Base-by-base conservation (phyloP, 164 flowering plant species). In the Kalanchoe fedtschenkoi region DNA sequence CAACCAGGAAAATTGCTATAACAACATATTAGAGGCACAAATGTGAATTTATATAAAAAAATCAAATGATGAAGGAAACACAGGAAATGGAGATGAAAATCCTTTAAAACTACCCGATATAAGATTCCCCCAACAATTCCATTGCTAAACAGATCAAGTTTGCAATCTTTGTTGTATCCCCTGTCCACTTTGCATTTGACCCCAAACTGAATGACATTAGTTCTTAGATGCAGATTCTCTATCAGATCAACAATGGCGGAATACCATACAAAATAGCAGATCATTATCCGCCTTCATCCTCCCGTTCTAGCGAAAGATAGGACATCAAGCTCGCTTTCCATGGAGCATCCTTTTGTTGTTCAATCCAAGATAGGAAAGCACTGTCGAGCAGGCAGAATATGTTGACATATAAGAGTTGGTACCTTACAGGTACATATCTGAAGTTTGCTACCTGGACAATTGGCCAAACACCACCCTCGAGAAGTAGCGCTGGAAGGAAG, bases 401-500 rank as follows among this genome's bases (percentile, higher is more conserved):
- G 70, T 89, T 89, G 57, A 84, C 96, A 70, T 91, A 89, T 13
- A 89, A 82, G n/a, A 91, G 95, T 61, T 89, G 96, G 70, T 91
- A 83, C 65, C 81, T 66, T 61, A 91, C 91, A 2, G 96, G 96
- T 55, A 91, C 62, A 65, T 53, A 91, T 13, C 96, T 83, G 64
- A 89, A 89, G 67, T 91, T 91, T 7, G 77, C 89, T 62, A 83
- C 77, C 70, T 91, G 96, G 60, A 87, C 76, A 29, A 81, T 22
- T 22, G 98, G 95, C 96, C 98, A 89, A 60, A 84, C 38, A 17
- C 85, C 90, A 28, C 98, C 97, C 69, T 83, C 91, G 65, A 88
- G 37, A 39, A 79, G 63, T 34, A 87, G 71, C 17, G 92, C 92
- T 13, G 95, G 96, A 46, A 87, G 66, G 67, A 89, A 89, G 72